phyloP scores from a whole-genome alignment of 73 alveolate genomes.

The Paramecium octaurelia region DNA sequence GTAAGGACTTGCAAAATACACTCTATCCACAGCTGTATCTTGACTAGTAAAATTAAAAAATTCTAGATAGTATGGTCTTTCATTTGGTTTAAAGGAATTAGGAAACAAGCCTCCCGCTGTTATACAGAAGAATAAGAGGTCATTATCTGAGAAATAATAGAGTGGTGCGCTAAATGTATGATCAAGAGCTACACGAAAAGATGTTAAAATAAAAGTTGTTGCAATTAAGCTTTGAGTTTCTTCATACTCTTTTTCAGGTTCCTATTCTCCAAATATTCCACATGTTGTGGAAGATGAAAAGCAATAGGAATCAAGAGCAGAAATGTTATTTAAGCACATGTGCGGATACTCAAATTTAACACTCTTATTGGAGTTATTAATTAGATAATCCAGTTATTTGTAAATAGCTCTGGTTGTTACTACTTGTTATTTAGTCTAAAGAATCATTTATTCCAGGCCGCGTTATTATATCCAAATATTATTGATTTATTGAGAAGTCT shows the following conservation, averaged over 20 bases:
- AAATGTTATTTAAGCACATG: background rate
- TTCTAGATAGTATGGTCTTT: background rate
- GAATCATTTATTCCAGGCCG: background rate
- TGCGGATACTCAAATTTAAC: background rate
- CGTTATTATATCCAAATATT: background rate
- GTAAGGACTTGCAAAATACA: background rate
- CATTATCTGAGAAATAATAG: background rate
- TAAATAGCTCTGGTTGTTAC: background rate
- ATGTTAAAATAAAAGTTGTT: background rate
- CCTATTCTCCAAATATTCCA: background rate
- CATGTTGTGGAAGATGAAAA: background rate
- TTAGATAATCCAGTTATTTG: background rate
- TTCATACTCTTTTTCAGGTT: background rate
- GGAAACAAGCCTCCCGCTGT: background rate
- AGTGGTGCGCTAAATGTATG: background rate
- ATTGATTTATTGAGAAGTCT: background rate
- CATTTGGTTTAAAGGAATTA: background rate
- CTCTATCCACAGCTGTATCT: background rate
- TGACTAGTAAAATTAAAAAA: background rate
- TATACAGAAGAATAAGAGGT: background rate
- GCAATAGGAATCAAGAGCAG: background rate
- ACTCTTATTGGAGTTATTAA: background rate
- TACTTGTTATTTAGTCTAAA: background rate
- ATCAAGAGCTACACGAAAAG: background rate
- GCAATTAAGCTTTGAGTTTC: background rate